Percentiles rank a stretch among this genome's conserved stretches.
Conservation (phyloP, 2,329 filamentous ascomycete genomes). For the Neonectria magnoliae region DNA sequence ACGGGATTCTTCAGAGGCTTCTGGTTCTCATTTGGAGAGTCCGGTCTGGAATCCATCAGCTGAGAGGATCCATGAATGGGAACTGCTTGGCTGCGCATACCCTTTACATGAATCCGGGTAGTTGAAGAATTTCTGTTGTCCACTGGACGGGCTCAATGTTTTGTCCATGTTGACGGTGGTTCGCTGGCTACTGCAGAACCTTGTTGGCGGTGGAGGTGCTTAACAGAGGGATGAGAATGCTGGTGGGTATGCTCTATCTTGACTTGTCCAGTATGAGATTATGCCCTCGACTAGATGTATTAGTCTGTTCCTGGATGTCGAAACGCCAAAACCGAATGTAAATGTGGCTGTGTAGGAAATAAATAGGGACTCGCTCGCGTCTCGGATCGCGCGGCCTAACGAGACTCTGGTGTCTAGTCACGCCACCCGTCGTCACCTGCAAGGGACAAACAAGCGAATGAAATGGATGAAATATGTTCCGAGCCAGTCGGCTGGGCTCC, state of each 20-base stretch:
- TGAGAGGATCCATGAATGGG: neutral
- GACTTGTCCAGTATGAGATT: neutral
- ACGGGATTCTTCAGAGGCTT: constrained; percentile 16
- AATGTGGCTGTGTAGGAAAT: neutral
- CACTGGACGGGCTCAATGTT: neutral
- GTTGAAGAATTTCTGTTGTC: constrained; percentile 13
- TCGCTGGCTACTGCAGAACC: neutral
- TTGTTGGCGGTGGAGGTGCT: neutral
- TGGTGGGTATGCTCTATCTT: neutral
- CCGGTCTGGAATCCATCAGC: constrained; percentile 4
- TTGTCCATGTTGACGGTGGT: neutral
- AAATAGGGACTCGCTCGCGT: neutral
- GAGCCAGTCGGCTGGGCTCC: neutral
- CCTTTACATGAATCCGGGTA: constrained; percentile 17
- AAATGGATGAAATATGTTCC: neutral
- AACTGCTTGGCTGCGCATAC: neutral
- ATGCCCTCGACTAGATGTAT: neutral
- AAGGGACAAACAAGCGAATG: neutral
- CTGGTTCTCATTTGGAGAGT: constrained; percentile 6
- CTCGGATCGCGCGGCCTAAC: neutral
- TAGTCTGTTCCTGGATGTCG: neutral
- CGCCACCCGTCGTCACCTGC: neutral
- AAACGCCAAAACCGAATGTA: neutral
- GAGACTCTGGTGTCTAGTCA: neutral
- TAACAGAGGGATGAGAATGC: neutral